Conservation (phyloP, 1,139 yeast genomes). For the Diutina rugosa region DNA sequence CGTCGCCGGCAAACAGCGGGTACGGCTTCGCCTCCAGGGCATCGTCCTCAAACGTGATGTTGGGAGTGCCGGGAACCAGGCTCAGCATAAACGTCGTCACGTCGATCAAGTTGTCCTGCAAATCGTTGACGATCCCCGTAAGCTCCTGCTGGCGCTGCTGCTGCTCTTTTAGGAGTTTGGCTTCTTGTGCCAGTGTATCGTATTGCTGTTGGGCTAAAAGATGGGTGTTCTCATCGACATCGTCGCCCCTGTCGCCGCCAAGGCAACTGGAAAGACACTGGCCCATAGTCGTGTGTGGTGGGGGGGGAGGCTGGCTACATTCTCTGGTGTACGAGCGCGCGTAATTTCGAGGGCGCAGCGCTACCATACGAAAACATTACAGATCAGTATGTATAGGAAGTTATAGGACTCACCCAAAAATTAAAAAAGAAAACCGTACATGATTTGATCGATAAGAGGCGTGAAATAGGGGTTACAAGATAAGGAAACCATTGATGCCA, state of each 20-base stretch:
- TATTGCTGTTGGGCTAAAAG: slow-evolving; percentile 17
- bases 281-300: slow-evolving; percentile 2
- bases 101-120: slow-evolving; percentile 31
- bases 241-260: slow-evolving; percentile 1
- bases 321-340: not conserved
- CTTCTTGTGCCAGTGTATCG: slow-evolving; percentile 27
- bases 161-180: slow-evolving; percentile 20
- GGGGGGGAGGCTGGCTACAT: not conserved
- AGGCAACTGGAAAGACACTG: slow-evolving; percentile 3
- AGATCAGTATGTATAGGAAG: too few species aligned
- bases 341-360: not conserved
- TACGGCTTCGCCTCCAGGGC: not conserved
- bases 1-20: not conserved
- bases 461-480: too few species aligned
- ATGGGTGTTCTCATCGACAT: slow-evolving; percentile 10
- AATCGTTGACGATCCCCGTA: slow-evolving; percentile 27
- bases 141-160: slow-evolving; percentile 33
- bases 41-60: not conserved
- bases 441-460: too few species aligned
- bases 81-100: slow-evolving; percentile 25
- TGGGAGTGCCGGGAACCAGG: slow-evolving; percentile 4
- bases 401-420: too few species aligned
- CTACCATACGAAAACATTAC: not conserved
- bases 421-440: too few species aligned
- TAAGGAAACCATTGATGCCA: too few species aligned